These are phyloP conservation scores for Dalbergia cochinchinensis DNA, from an alignment of 306 rosid genomes.

Conservation along the genomic window DNA sequence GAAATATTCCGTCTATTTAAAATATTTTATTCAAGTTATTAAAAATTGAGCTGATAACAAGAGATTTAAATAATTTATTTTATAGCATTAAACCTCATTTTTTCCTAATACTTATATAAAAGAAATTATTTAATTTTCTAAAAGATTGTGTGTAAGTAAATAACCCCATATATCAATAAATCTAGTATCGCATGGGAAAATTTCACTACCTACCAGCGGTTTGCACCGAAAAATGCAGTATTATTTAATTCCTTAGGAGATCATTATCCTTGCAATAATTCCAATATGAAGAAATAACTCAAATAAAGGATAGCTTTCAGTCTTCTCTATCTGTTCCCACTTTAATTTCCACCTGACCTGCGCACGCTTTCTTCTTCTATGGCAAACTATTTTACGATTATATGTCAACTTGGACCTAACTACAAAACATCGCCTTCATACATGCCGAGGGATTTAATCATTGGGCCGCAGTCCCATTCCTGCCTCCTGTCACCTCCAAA, in stretches of 20 bases:
- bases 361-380: not conserved
- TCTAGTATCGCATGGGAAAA: not conserved
- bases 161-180: not conserved
- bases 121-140: too few species aligned
- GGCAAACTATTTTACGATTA: not conserved
- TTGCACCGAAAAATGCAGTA: too few species aligned
- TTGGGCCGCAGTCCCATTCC: conserved; percentile 10
- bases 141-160: not conserved
- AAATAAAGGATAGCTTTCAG: not conserved
- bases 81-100: too few species aligned
- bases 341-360: not conserved
- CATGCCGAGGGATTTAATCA: not conserved
- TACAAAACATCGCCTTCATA: conserved; percentile 23
- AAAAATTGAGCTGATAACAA: too few species aligned
- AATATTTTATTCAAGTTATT: not conserved
- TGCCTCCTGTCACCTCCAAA: conserved; percentile 22
- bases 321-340: not conserved
- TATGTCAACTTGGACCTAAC: not conserved
- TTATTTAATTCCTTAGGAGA: not conserved
- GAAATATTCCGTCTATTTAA: not conserved
- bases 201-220: not conserved
- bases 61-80: too few species aligned
- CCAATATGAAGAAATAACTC: not conserved
- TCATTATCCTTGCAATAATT: not conserved
- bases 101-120: too few species aligned